Evolutionary conservation across 164 flowering plant species (phyloP).

Genomic region (Cinnamomum micranthum): DNA sequence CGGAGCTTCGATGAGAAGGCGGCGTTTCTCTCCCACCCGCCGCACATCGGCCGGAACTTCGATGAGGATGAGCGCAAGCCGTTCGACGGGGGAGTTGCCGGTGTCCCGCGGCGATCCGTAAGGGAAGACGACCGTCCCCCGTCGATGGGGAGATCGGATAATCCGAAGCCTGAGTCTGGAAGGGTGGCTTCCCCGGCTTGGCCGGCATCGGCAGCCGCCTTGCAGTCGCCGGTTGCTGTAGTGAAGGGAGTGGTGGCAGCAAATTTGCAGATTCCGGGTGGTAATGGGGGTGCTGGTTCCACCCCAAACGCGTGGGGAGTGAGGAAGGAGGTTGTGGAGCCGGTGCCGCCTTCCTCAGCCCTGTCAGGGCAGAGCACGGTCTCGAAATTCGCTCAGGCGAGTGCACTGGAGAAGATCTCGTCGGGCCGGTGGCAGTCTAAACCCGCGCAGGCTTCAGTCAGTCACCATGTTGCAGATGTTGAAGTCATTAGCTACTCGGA

Average conservation of each 20-base stretch:
- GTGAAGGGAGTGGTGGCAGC: constrained; percentile 12
- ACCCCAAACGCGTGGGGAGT: constrained; percentile 69
- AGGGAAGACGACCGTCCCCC: constrained; percentile 62
- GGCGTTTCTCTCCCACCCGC: constrained; percentile 44
- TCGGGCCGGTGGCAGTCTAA: constrained; percentile 93
- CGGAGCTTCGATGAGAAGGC: constrained; percentile 67
- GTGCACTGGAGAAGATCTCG: constrained; percentile 88
- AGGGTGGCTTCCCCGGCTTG: constrained; percentile 21
- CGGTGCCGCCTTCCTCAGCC: constrained; percentile 23
- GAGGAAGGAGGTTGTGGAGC: constrained; percentile 59
- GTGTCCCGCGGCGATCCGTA: constrained; percentile 43
- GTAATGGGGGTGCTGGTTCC: constrained; percentile 19
- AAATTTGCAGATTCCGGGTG: constrained; percentile 23
- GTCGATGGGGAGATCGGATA: constrained; percentile 24
- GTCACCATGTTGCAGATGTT: constrained; percentile 36
- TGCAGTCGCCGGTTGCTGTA: constrained; percentile 13
- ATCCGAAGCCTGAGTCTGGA: constrained; percentile 30
- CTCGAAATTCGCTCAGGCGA: constrained; percentile 72
- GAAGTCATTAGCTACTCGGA: constrained; percentile 43
- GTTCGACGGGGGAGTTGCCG: constrained; percentile 43
- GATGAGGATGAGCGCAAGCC: constrained; percentile 98
- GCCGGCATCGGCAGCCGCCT: constrained; percentile 21
- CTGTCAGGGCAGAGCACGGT: constrained; percentile 50
- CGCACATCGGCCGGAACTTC: constrained; percentile 70
- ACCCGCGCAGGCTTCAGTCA: constrained; percentile 12